phyloP scores from a whole-genome alignment of 164 flowering plant genomes.

The Magnolia officinalis region DNA sequence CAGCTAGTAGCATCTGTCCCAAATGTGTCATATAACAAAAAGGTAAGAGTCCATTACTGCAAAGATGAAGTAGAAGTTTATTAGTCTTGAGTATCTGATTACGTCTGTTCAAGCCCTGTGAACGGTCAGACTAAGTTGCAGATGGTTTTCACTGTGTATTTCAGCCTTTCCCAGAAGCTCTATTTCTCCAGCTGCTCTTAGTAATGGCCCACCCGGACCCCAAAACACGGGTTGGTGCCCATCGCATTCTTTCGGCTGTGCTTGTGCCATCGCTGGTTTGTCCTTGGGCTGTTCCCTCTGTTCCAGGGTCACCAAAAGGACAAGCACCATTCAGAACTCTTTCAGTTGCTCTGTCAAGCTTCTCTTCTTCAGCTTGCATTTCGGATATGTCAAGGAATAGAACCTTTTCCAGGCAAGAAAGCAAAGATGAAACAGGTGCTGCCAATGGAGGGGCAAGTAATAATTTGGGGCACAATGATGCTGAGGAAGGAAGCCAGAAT shows the following conservation, averaged over 20 bases:
- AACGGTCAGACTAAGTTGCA: constrained; percentile 6
- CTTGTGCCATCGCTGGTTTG: constrained; percentile 56
- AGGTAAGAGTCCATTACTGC: constrained; percentile 39
- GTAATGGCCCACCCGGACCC: constrained; percentile 80
- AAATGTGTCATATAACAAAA: constrained; percentile 57
- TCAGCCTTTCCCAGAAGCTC: constrained; percentile 88
- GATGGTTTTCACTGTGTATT: constrained; percentile 12
- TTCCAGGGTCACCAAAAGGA: not conserved
- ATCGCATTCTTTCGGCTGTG: constrained; percentile 59
- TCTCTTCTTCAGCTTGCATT: constrained; percentile 17
- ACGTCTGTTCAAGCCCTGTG: not conserved
- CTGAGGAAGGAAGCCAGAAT: constrained; percentile 19
- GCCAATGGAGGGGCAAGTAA: constrained; percentile 16
- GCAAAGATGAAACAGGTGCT: constrained; percentile 13
- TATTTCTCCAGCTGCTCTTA: constrained; percentile 76
- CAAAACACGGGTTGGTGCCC: constrained; percentile 78
- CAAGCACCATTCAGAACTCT: constrained; percentile 19
- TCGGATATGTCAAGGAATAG: constrained; percentile 19
- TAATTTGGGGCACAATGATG: not conserved
- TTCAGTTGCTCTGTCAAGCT: constrained; percentile 22
- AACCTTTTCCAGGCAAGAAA: constrained; percentile 29
- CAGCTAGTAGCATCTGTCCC: constrained; percentile 60
- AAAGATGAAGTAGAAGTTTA: not conserved
- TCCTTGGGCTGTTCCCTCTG: constrained; percentile 21
- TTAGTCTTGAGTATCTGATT: not conserved